Evolutionary conservation across 2,329 filamentous ascomycete species (phyloP).

Genomic region (Pestalotiopsis fici): DNA sequence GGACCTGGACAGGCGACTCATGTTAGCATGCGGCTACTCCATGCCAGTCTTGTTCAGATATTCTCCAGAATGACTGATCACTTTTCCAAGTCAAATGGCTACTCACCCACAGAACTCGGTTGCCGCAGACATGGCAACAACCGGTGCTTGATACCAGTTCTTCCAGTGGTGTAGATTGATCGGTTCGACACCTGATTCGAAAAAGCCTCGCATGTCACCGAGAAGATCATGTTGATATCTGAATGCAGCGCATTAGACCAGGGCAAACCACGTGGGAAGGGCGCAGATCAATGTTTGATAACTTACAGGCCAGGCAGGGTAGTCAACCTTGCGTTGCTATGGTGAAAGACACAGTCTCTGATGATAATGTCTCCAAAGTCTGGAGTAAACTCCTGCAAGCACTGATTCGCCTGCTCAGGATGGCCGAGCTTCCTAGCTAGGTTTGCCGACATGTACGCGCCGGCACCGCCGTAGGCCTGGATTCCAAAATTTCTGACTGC

Average conservation of each 20-base stretch:
- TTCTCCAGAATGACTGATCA: too few species aligned
- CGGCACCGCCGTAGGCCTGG: slow-evolving; percentile 63
- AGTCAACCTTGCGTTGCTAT: slow-evolving; percentile 54
- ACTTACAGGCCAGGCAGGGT: slow-evolving; percentile 51
- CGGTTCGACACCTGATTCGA: slow-evolving; percentile 54
- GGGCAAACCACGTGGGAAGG: not conserved
- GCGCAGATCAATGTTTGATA: not conserved
- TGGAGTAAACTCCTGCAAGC: slow-evolving; percentile 42
- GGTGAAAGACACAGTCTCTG: slow-evolving; percentile 55
- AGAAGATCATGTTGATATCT: slow-evolving; percentile 53
- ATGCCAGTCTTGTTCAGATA: not conserved
- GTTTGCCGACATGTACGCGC: slow-evolving; percentile 57
- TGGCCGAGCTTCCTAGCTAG: slow-evolving; percentile 49
- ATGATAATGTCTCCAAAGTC: slow-evolving; percentile 56
- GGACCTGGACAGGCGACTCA: slow-evolving; percentile 22
- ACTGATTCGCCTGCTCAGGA: slow-evolving; percentile 42
- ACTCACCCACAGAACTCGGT: slow-evolving; percentile 50
- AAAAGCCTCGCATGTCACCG: slow-evolving; percentile 58
- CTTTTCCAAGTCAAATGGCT: too few species aligned
- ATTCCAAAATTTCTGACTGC: slow-evolving; percentile 54
- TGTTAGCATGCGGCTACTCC: not conserved
- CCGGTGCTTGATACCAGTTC: slow-evolving; percentile 43
- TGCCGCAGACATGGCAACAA: slow-evolving; percentile 50
- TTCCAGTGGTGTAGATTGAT: slow-evolving; percentile 66
- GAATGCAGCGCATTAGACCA: not conserved